Evolutionary conservation across 1,139 yeast genomes (phyloP).

Genomic region (Hyphopichia khmerensis): DNA sequence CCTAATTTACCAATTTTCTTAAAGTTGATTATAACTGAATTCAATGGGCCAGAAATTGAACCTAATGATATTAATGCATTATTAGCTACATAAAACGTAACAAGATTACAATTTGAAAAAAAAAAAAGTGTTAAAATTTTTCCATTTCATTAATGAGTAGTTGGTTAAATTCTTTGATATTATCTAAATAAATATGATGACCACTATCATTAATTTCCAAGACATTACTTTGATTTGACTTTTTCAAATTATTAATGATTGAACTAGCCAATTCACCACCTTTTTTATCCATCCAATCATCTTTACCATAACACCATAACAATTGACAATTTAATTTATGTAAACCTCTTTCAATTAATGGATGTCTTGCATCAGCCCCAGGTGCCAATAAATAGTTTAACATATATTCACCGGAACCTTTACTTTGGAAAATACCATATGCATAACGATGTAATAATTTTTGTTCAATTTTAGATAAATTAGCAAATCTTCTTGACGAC

Average conservation of each 20-base stretch:
- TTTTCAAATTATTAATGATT: slow-evolving; percentile 26
- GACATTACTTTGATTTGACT: slow-evolving; percentile 36
- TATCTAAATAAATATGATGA: slow-evolving; percentile 72
- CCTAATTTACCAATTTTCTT: slow-evolving; percentile 51
- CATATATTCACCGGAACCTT: slow-evolving; percentile 78
- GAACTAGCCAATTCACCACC: slow-evolving; percentile 52
- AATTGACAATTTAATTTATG: slow-evolving; percentile 51
- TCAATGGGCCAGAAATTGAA: slow-evolving; percentile 21
- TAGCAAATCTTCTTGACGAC: slow-evolving; percentile 66
- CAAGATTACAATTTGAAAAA: too few relatives aligned
- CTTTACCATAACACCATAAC: slow-evolving; percentile 70
- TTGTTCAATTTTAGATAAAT: slow-evolving; percentile 39
- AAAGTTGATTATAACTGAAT: slow-evolving; percentile 20
- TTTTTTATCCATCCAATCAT: slow-evolving; percentile 72
- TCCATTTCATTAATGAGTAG: slow-evolving; percentile 39
- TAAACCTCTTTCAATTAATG: slow-evolving; percentile 52
- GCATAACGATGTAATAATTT: slow-evolving; percentile 59
- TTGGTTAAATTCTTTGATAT: slow-evolving; percentile 49
- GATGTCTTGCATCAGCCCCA: slow-evolving; percentile 71
- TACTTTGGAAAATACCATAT: slow-evolving; percentile 67
- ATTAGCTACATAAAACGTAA: slow-evolving; percentile 3
- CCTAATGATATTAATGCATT: slow-evolving; percentile 9
- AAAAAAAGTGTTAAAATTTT: slow-evolving; percentile 7
- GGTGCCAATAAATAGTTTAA: slow-evolving; percentile 66
- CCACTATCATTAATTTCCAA: slow-evolving; percentile 55